Percentiles rank a stretch among this genome's conserved stretches.
Conservation (phyloP, 176 grass and related monocot genomes). For the bread wheat (Triticum aestivum) region DNA sequence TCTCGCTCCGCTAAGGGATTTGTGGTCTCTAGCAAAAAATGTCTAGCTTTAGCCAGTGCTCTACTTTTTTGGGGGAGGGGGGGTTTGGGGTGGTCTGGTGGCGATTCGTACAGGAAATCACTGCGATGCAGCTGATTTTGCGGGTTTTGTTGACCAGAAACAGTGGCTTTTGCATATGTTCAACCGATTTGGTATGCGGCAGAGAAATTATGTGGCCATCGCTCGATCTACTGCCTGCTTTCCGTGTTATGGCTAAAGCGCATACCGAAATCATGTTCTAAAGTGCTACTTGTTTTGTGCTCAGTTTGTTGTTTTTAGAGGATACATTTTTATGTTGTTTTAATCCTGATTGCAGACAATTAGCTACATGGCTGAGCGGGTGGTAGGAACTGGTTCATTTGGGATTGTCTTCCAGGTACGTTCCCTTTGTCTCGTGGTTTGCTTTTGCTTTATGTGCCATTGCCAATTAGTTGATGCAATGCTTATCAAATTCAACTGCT, state of each 20-base stretch:
- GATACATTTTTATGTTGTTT: not conserved
- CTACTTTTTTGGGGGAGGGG: not conserved
- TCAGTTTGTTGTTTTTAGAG: not conserved
- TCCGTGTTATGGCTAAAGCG: not conserved
- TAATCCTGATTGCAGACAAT: slow-evolving; percentile 48
- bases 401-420: slow-evolving; percentile 83
- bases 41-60: not conserved
- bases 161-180: not conserved
- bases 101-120: not conserved
- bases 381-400: slow-evolving; percentile 77
- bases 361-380: slow-evolving; percentile 78
- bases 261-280: not conserved
- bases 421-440: not conserved
- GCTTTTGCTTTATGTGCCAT: not conserved
- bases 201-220: not conserved
- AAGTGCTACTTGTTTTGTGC: not conserved
- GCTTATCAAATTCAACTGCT: slow-evolving; percentile 1
- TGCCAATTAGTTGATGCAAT: not conserved
- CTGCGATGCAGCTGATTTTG: not conserved
- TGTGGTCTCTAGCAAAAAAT: not conserved
- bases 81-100: not conserved
- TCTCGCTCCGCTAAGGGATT: not conserved
- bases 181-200: not conserved
- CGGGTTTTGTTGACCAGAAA: not conserved
- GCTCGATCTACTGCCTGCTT: not conserved